Percentiles rank a stretch among this genome's conserved stretches.
Conservation (phyloP, 108 stramenopile genomes). For the Cyclotella distinguenda region DNA sequence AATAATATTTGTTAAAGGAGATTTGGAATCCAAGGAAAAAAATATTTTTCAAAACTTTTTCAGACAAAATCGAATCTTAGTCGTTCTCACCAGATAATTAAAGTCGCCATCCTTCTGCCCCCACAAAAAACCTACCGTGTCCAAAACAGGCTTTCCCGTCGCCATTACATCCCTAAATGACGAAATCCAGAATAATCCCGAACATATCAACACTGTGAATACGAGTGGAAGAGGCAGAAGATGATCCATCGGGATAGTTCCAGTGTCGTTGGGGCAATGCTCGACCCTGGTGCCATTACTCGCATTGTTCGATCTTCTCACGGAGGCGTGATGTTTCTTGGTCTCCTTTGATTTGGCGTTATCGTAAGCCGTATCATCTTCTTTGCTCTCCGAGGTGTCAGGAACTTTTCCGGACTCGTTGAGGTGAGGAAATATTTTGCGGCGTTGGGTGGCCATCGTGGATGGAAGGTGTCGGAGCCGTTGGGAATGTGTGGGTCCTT, state of each 20-base stretch:
- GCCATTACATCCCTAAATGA: conserved; percentile 79
- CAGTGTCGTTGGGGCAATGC: neutral
- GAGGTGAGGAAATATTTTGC: conserved; percentile 45
- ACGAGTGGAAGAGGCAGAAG: conserved; percentile 71
- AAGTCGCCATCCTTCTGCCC: conserved; percentile 42
- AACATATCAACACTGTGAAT: conserved; percentile 68
- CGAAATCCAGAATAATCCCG: conserved; percentile 72
- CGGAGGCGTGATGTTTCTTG: neutral
- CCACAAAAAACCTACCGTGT: conserved; percentile 36
- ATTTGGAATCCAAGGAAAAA: neutral
- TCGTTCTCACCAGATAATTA: conserved; percentile 66
- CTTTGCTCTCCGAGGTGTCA: no score
- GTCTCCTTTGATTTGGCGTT: neutral
- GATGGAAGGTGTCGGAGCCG: no score
- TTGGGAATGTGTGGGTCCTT: no score
- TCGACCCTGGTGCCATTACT: neutral
- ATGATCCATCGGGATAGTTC: conserved; percentile 40
- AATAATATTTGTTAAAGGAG: no score
- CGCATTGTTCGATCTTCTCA: conserved; percentile 4
- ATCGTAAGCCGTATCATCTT: no score
- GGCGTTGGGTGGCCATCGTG: conserved; percentile 15
- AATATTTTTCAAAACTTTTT: neutral
- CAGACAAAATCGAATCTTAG: neutral
- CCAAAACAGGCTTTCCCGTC: conserved; percentile 70
- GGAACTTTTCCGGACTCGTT: no score